Percentiles rank a stretch among this genome's conserved stretches.
Conservation (phyloP, 352 stramenopile species). For the Phytophthora meadii region DNA sequence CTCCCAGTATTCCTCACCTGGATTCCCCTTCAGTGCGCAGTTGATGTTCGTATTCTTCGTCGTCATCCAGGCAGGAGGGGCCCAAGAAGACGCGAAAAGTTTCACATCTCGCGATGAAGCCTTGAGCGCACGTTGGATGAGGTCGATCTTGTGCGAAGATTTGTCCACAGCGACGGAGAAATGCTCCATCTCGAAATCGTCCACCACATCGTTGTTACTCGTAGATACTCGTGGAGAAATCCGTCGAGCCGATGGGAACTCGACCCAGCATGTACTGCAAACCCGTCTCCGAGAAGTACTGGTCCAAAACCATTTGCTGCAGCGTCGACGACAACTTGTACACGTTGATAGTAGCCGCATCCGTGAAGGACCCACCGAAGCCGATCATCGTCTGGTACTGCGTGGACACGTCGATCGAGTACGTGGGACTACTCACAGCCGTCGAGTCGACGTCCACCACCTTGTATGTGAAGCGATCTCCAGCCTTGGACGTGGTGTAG, state of each 20-base stretch:
- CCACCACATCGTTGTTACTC: constrained; percentile 81
- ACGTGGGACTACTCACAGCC: constrained; percentile 38
- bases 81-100: constrained; percentile 88
- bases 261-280: constrained; percentile 86
- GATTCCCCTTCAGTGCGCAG: constrained; percentile 56
- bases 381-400: constrained; percentile 85
- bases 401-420: constrained; percentile 56
- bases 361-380: constrained; percentile 92
- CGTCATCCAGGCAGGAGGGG: constrained; percentile 89
- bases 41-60: constrained; percentile 67
- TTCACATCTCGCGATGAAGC: constrained; percentile 51
- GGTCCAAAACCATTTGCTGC: constrained; percentile 75
- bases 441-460: constrained; percentile 35
- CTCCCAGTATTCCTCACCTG: constrained; percentile 69
- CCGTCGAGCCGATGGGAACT: constrained; percentile 85
- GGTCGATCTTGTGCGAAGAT: constrained; percentile 69
- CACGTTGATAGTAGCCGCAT: constrained; percentile 85
- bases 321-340: constrained; percentile 63
- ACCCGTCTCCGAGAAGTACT: constrained; percentile 78
- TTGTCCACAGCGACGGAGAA: constrained; percentile 85
- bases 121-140: constrained; percentile 68
- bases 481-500: constrained; percentile 57
- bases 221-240: constrained; percentile 89
- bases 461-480: constrained; percentile 54
- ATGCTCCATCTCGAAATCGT: constrained; percentile 86